phyloP scores from a whole-genome alignment of 345 rosid genomes.

The Theobroma cacao region DNA sequence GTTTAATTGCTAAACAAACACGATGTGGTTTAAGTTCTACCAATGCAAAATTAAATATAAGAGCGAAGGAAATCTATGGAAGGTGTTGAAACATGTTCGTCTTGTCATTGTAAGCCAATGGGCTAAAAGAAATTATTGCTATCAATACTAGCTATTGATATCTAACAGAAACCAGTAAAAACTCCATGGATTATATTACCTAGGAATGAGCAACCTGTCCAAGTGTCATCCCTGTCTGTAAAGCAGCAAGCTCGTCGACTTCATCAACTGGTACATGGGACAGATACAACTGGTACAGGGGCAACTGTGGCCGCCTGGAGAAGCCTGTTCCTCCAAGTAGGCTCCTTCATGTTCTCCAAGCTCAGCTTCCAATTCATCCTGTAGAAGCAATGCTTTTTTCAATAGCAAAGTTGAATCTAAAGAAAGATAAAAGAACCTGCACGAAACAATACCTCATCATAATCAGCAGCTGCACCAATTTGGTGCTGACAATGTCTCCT shows the following conservation, averaged over 20 bases:
- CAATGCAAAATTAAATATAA: too few relatives aligned
- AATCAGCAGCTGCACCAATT: constrained; percentile 63
- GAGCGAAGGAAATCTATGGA: too few relatives aligned
- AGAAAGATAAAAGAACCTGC: too few relatives aligned
- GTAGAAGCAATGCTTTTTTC: constrained; percentile 14
- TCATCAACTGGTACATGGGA: constrained; percentile 66
- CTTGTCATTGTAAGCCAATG: too few relatives aligned
- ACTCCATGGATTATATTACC: too few relatives aligned
- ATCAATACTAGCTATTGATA: too few relatives aligned
- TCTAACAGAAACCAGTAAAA: too few relatives aligned
- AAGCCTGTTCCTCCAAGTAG: constrained; percentile 72
- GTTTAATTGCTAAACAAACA: too few relatives aligned
- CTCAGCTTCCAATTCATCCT: constrained; percentile 90
- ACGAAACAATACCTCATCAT: constrained; percentile 81
- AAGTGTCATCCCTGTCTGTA: constrained; percentile 92
- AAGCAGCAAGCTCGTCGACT: constrained; percentile 73
- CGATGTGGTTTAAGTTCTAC: too few relatives aligned
- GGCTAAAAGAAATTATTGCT: too few relatives aligned
- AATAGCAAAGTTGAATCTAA: neutral
- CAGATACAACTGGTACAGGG: constrained; percentile 59
- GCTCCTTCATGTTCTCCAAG: constrained; percentile 81
- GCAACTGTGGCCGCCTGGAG: constrained; percentile 76
- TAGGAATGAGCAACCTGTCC: constrained; percentile 16
- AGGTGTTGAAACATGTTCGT: too few relatives aligned
- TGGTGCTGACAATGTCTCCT: constrained; percentile 74